These are phyloP conservation scores for Vanrija sp. DNA, from an alignment of 1,284 basidiomycete species.

Conservation along the genomic window DNA sequence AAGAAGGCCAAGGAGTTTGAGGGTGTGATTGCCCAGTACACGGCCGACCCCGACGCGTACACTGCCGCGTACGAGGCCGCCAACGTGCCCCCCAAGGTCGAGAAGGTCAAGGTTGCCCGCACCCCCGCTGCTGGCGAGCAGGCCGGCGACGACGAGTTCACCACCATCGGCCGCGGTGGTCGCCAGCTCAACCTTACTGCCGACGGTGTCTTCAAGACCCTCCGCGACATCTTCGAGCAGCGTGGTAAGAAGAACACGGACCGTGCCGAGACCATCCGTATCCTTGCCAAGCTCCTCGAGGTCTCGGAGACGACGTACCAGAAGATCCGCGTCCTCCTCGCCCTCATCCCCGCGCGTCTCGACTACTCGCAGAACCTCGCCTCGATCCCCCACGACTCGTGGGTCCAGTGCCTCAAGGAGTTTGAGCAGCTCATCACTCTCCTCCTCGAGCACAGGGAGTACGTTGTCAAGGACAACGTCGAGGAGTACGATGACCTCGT, in stretches of 20 bases:
- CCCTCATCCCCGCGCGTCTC: conserved; percentile 90
- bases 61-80: conserved; percentile 68
- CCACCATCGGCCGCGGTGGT: conserved; percentile 87
- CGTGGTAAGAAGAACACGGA: conserved; percentile 99
- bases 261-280: conserved; percentile 87
- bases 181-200: conserved; percentile 77
- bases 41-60: conserved; percentile 84
- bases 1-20: conserved; percentile 73
- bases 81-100: conserved; percentile 52
- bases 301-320: conserved; percentile 85
- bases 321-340: conserved; percentile 87
- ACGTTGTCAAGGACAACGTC: conserved; percentile 75
- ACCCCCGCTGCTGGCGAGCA: conserved; percentile 49
- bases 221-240: conserved; percentile 87
- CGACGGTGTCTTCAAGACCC: conserved; percentile 88
- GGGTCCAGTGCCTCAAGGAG: conserved; percentile 81
- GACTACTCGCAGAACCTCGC: conserved; percentile 67
- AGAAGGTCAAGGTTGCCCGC: conserved; percentile 44
- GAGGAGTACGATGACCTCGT: conserved; percentile 89
- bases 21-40: conserved; percentile 70
- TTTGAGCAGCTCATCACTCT: conserved; percentile 81
- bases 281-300: conserved; percentile 81
- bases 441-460: conserved; percentile 63
- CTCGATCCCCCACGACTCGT: conserved; percentile 87
- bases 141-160: conserved; percentile 61